Base-by-base conservation (phyloP, 495 filamentous ascomycete genomes). In the Chaetomium cochliodes region DNA sequence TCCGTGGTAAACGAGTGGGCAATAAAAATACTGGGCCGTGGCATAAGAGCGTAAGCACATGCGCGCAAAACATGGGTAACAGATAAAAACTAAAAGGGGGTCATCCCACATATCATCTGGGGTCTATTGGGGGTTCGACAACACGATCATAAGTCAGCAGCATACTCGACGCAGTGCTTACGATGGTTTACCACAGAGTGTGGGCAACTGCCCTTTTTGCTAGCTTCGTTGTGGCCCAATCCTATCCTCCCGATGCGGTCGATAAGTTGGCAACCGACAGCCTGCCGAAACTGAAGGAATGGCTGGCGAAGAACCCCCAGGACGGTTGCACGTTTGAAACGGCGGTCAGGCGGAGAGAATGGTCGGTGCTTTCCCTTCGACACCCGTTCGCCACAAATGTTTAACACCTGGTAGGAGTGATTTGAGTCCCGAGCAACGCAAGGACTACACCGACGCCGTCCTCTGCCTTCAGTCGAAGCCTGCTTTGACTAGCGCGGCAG, bases 361-460 rank as follows among this genome's bases (percentile, higher is more conserved):
- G 71, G 71, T 71, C 8, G 46, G 66, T 58, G 6, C 22, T 8
- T 12, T 15, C 26, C 26, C 13, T 23, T 33, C 5, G n/a, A 18
- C 7, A n/a, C n/a, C n/a, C n/a, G n/a, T 18, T 54, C 23, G 25
- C 2, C 11, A 16, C 6, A 12, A 6, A 23, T n/a, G 3, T 23
- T 33, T 60, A 8, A 44, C 49, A 53, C 44, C 0, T 1, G 18
- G 16, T 49, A 88, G 86, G 85, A 76, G 78, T 52, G 70, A 81
- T 4, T 75, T 88, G 2, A 67, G 72, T 0, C 68, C 69, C 7
- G 20, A 52, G 0, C 77, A 90, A 68, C 83, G 83, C 67, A 81
- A 77, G 49, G 74, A 73, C 12, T 92, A 88, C 70, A 88, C 85
- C 59, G 69, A 82, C 42, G 86, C 88, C 5, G 84, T 92, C 8